Evolutionary conservation across 495 filamentous ascomycete genomes (phyloP).

Genomic region (Penicillium longicatenatum): DNA sequence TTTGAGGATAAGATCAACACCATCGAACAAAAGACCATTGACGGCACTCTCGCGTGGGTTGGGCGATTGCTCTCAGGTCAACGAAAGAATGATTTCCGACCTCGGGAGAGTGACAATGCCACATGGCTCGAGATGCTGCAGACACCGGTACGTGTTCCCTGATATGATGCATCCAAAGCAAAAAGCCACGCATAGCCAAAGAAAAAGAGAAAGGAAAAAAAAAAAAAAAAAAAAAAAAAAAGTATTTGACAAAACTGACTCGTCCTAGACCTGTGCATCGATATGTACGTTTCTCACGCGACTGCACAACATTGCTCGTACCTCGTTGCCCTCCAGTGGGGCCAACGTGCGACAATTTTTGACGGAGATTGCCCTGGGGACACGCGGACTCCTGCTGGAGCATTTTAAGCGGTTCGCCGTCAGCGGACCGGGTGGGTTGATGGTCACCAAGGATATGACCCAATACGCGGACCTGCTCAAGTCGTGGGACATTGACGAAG

Average conservation of each 20-base stretch:
- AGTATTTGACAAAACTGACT: not conserved
- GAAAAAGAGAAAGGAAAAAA: not conserved
- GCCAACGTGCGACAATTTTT: constrained; percentile 75
- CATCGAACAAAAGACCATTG: constrained; percentile 83
- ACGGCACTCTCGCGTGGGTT: constrained; percentile 79
- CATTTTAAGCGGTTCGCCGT: constrained; percentile 94
- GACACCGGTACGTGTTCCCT: constrained; percentile 57
- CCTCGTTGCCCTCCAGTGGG: constrained; percentile 69
- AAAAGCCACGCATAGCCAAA: not conserved
- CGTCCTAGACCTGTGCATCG: constrained; percentile 65
- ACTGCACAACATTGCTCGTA: constrained; percentile 58
- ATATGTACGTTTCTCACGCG: constrained; percentile 76
- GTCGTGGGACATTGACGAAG: constrained; percentile 76
- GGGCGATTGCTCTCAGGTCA: constrained; percentile 73
- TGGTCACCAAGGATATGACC: constrained; percentile 94
- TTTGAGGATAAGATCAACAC: constrained; percentile 88
- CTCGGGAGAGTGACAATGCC: constrained; percentile 78
- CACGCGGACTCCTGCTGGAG: constrained; percentile 76
- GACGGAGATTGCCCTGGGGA: constrained; percentile 80
- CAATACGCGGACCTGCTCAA: constrained; percentile 83
- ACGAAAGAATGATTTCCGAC: constrained; percentile 90
- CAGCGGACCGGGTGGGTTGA: constrained; percentile 86
- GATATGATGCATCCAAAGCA: not conserved
- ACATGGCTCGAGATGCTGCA: constrained; percentile 77
- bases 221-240: not conserved